phyloP scores from a whole-genome alignment of 176 grass and related monocot species.

The Bolboschoenus planiculmis region DNA sequence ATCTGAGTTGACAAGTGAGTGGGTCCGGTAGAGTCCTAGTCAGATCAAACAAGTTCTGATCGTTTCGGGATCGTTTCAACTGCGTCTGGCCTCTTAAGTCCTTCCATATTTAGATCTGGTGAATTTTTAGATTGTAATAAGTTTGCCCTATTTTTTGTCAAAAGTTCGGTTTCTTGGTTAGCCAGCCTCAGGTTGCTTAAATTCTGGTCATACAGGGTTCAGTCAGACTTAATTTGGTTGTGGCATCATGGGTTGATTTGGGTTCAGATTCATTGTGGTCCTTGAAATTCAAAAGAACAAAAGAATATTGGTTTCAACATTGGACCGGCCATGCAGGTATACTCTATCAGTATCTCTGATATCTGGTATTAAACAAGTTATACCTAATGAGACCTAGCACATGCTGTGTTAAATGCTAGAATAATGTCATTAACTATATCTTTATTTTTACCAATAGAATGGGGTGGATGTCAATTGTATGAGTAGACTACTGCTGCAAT shows the following conservation, averaged over 20 bases:
- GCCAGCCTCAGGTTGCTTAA: background rate
- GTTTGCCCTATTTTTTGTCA: background rate
- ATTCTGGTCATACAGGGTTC: background rate
- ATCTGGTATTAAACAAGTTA: background rate
- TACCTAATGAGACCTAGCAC: background rate
- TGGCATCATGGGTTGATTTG: background rate
- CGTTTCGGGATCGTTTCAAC: background rate
- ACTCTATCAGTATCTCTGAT: background rate
- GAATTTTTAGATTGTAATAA: background rate
- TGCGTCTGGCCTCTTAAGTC: background rate
- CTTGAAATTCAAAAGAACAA: background rate
- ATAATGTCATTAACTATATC: background rate
- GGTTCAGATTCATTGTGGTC: background rate
- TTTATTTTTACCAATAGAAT: constrained; percentile 30
- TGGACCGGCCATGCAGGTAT: background rate
- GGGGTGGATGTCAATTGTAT: constrained; percentile 46
- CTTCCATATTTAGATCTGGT: background rate
- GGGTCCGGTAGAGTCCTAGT: background rate
- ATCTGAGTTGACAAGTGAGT: background rate
- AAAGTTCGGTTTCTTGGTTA: background rate
- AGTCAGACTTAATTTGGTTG: background rate
- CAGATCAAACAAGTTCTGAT: background rate
- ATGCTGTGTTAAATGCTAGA: background rate
- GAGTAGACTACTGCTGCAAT: constrained; percentile 46
- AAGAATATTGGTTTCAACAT: background rate